These are phyloP conservation scores for Paspalum notatum DNA, from an alignment of 176 grass and related monocot genomes.

Conservation along the genomic window DNA sequence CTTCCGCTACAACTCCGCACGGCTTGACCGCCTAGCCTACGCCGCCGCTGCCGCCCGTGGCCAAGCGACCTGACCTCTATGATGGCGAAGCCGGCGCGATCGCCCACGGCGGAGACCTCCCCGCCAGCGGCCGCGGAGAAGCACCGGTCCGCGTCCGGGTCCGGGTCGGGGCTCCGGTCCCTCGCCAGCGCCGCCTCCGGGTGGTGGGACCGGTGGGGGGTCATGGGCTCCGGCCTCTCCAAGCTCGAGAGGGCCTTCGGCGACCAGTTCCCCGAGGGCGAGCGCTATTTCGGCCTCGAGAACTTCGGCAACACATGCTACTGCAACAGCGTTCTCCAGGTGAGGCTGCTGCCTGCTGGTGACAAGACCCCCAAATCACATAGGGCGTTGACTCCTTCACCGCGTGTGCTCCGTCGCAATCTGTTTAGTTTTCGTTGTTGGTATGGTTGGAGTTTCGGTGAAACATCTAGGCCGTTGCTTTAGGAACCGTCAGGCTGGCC, in stretches of 20 bases:
- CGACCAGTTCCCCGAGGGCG: conserved; percentile 91
- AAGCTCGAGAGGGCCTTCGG: conserved; percentile 94
- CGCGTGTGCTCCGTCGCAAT: conserved; percentile 20
- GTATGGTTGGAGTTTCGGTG: not conserved
- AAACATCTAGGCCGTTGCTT: conserved; percentile 2
- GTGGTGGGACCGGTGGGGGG: conserved; percentile 78
- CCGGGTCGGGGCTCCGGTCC: conserved; percentile 70
- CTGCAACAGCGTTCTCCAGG: conserved; percentile 99
- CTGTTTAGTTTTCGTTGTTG: conserved; percentile 1
- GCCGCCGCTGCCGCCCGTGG: not conserved
- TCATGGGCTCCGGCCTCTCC: conserved; percentile 70
- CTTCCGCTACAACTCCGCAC: not conserved
- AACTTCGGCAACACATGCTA: conserved; percentile 99
- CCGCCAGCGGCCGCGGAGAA: conserved; percentile 42
- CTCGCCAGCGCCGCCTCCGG: conserved; percentile 68
- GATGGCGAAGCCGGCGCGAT: conserved; percentile 52
- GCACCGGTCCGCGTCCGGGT: conserved; percentile 50
- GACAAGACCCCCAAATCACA: not conserved
- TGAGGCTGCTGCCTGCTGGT: not conserved
- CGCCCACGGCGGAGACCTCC: conserved; percentile 49
- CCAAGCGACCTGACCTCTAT: conserved; percentile 12
- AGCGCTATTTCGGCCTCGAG: conserved; percentile 95
- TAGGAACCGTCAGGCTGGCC: not conserved
- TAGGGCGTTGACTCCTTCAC: conserved; percentile 10
- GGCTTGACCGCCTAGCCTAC: not conserved